phyloP scores from a whole-genome alignment of 2,329 filamentous ascomycete genomes.

The Coleophoma cylindrospora region DNA sequence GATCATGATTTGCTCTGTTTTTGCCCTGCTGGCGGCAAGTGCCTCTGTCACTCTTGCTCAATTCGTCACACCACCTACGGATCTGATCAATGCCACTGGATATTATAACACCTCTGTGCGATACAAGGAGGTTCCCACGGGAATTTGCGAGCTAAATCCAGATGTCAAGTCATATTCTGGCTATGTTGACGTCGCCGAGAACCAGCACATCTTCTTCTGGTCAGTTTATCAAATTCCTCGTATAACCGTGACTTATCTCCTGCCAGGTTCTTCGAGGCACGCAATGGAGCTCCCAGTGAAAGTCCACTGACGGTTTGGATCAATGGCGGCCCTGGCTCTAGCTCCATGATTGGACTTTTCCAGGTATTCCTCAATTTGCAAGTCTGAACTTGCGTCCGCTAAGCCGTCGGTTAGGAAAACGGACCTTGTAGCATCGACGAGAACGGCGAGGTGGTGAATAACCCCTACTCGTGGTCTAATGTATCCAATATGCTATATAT shows the following conservation, averaged over 20 bases:
- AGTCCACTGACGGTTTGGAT: slow-evolving; percentile 56
- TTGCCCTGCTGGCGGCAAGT: slow-evolving; percentile 3
- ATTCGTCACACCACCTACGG: slow-evolving; percentile 31
- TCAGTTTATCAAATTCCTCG: slow-evolving; percentile 4
- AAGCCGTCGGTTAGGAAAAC: slow-evolving; percentile 32
- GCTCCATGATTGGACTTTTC: slow-evolving; percentile 60
- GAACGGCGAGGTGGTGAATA: slow-evolving; percentile 29
- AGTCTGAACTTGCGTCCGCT: too few relatives aligned
- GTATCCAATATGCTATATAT: slow-evolving; percentile 45
- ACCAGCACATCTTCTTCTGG: slow-evolving; percentile 34
- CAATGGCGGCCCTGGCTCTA: slow-evolving; percentile 60
- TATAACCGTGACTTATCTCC: not conserved
- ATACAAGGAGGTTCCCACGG: slow-evolving; percentile 41
- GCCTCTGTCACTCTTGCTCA: slow-evolving; percentile 18
- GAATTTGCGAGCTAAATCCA: slow-evolving; percentile 38
- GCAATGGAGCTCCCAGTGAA: slow-evolving; percentile 39
- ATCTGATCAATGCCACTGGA: slow-evolving; percentile 30
- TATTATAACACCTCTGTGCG: slow-evolving; percentile 35
- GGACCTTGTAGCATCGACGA: slow-evolving; percentile 40
- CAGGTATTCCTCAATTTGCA: slow-evolving; percentile 13
- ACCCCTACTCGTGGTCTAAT: slow-evolving; percentile 58
- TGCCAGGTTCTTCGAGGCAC: slow-evolving; percentile 38
- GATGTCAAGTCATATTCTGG: slow-evolving; percentile 36
- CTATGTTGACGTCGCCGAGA: slow-evolving; percentile 34
- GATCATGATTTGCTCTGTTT: slow-evolving; percentile 2